phyloP scores from a whole-genome alignment of 805 yeast species.

The Sugiyamaella lignohabitans region DNA sequence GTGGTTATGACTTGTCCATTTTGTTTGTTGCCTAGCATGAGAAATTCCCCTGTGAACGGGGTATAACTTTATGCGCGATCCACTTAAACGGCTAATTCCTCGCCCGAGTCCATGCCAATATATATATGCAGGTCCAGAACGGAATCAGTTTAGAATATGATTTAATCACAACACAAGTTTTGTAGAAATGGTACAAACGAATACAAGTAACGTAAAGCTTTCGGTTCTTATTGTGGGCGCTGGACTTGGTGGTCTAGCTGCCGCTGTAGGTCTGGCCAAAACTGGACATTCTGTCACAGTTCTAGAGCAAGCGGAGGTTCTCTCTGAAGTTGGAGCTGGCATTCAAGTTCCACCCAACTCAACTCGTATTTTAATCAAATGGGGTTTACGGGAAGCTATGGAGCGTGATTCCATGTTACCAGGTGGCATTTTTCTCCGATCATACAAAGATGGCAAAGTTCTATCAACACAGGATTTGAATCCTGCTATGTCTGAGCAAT shows the following conservation, averaged over 20 bases:
- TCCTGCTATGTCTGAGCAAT: slow-evolving; percentile 19
- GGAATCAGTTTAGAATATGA: too few relatives aligned
- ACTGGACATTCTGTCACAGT: slow-evolving; percentile 28
- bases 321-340: slow-evolving; percentile 35
- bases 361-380: slow-evolving; percentile 22
- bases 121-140: too few relatives aligned
- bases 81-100: too few relatives aligned
- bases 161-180: too few relatives aligned
- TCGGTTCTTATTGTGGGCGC: slow-evolving; percentile 28
- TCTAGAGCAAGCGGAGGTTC: slow-evolving; percentile 26
- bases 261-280: slow-evolving; percentile 26
- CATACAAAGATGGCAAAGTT: slow-evolving; percentile 24
- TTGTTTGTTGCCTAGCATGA: too few relatives aligned
- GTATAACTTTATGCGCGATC: too few relatives aligned
- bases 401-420: slow-evolving; percentile 12
- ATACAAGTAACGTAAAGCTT: background rate
- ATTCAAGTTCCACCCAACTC: slow-evolving; percentile 33
- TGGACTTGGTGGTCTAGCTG: slow-evolving; percentile 31
- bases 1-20: too few relatives aligned
- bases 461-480: slow-evolving; percentile 22
- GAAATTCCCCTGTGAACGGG: too few relatives aligned
- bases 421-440: slow-evolving; percentile 8
- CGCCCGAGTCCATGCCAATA: too few relatives aligned
- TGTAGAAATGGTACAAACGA: background rate
- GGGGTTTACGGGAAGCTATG: slow-evolving; percentile 21